These are phyloP conservation scores for Podosphaera leucotricha DNA, from an alignment of 2,329 filamentous ascomycete species.

Conservation along the genomic window DNA sequence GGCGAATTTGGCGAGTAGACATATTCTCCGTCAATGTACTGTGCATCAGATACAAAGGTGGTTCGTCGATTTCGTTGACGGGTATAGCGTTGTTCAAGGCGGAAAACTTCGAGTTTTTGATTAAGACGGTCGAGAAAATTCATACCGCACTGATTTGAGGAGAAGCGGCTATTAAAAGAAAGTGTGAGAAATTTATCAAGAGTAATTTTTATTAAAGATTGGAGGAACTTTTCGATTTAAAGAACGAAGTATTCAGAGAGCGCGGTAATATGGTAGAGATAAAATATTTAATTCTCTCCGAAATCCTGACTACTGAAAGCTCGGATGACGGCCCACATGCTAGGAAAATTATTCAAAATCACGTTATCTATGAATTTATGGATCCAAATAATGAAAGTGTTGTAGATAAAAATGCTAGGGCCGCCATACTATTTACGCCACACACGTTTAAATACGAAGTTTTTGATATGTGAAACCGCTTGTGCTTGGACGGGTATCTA, in stretches of 20 bases:
- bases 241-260: not conserved
- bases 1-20: slow-evolving; percentile 36
- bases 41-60: slow-evolving; percentile 68
- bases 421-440: too few relatives aligned
- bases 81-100: slow-evolving; percentile 86
- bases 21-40: slow-evolving; percentile 92
- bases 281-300: not conserved
- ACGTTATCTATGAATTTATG: not conserved
- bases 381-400: not conserved
- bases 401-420: not conserved
- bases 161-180: not conserved
- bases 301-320: not conserved
- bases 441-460: too few relatives aligned
- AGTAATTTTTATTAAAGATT: not conserved
- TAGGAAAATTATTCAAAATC: not conserved
- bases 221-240: not conserved
- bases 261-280: not conserved
- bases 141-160: slow-evolving; percentile 6
- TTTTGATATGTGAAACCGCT: too few relatives aligned
- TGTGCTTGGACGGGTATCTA: too few relatives aligned
- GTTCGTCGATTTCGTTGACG: slow-evolving; percentile 66
- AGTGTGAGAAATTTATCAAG: not conserved
- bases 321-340: not conserved
- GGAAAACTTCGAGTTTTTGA: slow-evolving; percentile 67
- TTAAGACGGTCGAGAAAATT: slow-evolving; percentile 35